Evolutionary conservation across 2,329 filamentous ascomycete species (phyloP).

Genomic region (Monilinia polystroma): DNA sequence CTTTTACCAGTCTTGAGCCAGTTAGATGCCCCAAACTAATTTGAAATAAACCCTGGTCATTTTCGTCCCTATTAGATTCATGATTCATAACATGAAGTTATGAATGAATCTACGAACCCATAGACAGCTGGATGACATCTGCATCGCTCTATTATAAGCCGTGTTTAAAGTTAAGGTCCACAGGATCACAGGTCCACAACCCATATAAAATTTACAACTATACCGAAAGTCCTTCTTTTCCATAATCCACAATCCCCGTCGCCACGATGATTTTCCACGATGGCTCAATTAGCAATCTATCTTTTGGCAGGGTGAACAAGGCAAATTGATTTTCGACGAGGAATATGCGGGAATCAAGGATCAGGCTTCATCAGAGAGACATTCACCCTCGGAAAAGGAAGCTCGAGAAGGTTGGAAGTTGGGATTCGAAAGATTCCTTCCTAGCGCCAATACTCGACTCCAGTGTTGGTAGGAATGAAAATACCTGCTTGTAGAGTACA

Average conservation of each 20-base stretch:
- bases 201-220: background rate
- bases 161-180: constrained; percentile 3
- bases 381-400: background rate
- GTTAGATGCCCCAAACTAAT: background rate
- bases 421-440: background rate
- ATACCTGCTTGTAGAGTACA: background rate
- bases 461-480: background rate
- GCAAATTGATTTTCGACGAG: constrained; percentile 21
- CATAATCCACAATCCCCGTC: constrained; percentile 19
- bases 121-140: constrained; percentile 6
- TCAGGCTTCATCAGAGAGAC: constrained; percentile 18
- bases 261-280: constrained; percentile 18
- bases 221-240: constrained; percentile 5
- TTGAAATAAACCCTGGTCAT: background rate
- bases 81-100: background rate
- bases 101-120: constrained; percentile 3
- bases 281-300: constrained; percentile 4
- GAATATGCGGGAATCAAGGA: constrained; percentile 21
- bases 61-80: background rate
- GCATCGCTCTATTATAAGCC: constrained; percentile 8
- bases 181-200: background rate
- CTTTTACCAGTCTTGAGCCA: background rate
- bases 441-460: background rate
- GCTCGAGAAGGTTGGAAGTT: background rate
- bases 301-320: constrained; percentile 10